These are phyloP conservation scores for Neurospora intermedia DNA, from an alignment of 495 filamentous ascomycete genomes.

Conservation along the genomic window DNA sequence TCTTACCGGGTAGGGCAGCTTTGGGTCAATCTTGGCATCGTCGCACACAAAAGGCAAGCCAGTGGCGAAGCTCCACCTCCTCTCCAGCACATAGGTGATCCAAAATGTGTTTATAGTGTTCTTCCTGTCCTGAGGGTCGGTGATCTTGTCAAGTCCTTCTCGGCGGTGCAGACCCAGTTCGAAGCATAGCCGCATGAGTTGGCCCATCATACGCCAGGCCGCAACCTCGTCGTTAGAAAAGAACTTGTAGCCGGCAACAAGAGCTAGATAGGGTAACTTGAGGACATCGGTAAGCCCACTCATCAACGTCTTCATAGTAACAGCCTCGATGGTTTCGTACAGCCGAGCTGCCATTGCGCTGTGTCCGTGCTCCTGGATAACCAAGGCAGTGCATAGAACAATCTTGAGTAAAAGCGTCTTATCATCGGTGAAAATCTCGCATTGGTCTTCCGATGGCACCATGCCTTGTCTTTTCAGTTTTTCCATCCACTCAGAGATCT, in stretches of 20 bases:
- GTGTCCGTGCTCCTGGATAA: constrained; percentile 64
- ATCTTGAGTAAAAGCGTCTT: constrained; percentile 66
- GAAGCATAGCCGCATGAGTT: constrained; percentile 63
- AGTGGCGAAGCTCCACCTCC: constrained; percentile 72
- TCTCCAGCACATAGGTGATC: constrained; percentile 68
- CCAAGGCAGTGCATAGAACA: constrained; percentile 62
- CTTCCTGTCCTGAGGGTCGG: constrained; percentile 51
- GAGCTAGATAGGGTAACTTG: constrained; percentile 59
- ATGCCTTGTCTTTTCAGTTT: constrained; percentile 19
- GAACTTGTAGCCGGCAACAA: constrained; percentile 77
- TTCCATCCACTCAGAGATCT: constrained; percentile 62
- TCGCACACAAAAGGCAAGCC: constrained; percentile 74
- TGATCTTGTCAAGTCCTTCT: constrained; percentile 57
- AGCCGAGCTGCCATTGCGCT: constrained; percentile 60
- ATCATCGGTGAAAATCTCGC: constrained; percentile 57
- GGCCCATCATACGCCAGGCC: constrained; percentile 69
- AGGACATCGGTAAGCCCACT: constrained; percentile 54
- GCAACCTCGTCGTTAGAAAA: constrained; percentile 70
- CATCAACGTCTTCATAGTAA: constrained; percentile 58
- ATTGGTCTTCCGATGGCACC: constrained; percentile 18
- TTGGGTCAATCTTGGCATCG: constrained; percentile 74
- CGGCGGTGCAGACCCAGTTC: constrained; percentile 72
- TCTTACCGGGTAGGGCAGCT: constrained; percentile 65
- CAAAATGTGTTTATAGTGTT: constrained; percentile 63
- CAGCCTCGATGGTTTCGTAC: constrained; percentile 58